Evolutionary conservation across 1,284 basidiomycete genomes (phyloP), one percentile per base, ranked within the genome.

Genomic region (Phellopilus nigrolimitatus): DNA sequence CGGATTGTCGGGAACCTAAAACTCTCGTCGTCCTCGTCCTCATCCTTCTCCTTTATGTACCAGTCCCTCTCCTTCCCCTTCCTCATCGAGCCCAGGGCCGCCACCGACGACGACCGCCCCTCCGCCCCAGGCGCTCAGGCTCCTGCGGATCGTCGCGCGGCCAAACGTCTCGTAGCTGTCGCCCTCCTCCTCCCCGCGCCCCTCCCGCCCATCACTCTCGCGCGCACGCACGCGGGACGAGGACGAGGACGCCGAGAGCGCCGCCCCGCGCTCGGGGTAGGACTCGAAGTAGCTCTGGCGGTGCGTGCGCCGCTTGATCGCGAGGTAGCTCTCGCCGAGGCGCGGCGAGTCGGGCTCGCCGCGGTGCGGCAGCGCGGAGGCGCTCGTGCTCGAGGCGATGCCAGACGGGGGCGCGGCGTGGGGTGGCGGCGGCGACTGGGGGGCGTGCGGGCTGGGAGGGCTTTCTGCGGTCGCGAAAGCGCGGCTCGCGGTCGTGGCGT

Each of bases 211-310:
- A n/a, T 21, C 22, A n/a, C 19, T 39, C 25, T 24, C 31, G 31
- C 10, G 45, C 13, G 21, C 15, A 28, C 15, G 31, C 15, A 42
- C 27, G 19, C 25, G 42, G 28, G n/a, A n/a, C n/a, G n/a, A n/a
- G n/a, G n/a, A n/a, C n/a, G n/a, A n/a, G n/a, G n/a, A n/a, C n/a
- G n/a, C n/a, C n/a, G n/a, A n/a, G n/a, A n/a, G 53, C 28, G 40
- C 41, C 31, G 22, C 19, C 31, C 36, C 37, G 24, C 53, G 53
- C 17, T 55, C 53, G 9, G 53, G 53, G 38, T 55, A 55, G 33
- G 43, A 36, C 22, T 55, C 53, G 22, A 55, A 55, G 31, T 55
- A 55, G 48, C 53, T 55, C 24, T 44, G 40, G 15, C 52, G 52
- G 31, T 49, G 47, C 17, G 47, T 24, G 13, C 51, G 51, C 9